Conservation (phyloP, 2,329 filamentous ascomycete genomes). For the Setomelanomma holmii region DNA sequence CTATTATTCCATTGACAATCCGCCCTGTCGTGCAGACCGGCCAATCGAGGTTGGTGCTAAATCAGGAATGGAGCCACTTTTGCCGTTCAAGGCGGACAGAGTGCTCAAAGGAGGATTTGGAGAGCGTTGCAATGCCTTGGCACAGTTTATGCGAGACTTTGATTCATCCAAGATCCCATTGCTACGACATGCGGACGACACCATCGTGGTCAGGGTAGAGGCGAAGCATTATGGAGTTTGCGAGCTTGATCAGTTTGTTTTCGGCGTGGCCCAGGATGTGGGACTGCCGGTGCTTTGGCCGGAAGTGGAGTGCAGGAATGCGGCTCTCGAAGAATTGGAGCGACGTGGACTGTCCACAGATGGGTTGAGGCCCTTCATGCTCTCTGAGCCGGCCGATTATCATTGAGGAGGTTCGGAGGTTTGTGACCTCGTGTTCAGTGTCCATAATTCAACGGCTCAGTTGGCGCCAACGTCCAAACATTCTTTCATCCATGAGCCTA, state of each 20-base stretch:
- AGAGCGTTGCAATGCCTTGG: background rate
- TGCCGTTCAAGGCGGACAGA: slow-evolving; percentile 19
- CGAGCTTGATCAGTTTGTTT: slow-evolving; percentile 17
- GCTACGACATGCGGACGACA: background rate
- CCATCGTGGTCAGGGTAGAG: slow-evolving; percentile 19
- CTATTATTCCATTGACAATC: background rate
- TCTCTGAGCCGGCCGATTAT: background rate
- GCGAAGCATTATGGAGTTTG: slow-evolving; percentile 1
- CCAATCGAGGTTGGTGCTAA: slow-evolving; percentile 17
- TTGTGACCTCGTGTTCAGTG: background rate
- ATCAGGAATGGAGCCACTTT: slow-evolving; percentile 2
- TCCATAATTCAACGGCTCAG: background rate
- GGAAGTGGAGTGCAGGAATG: background rate
- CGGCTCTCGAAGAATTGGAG: background rate
- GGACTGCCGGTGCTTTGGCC: slow-evolving; percentile 7
- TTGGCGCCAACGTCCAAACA: slow-evolving; percentile 11
- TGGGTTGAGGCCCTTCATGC: background rate
- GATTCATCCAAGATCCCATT: background rate
- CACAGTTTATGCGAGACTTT: slow-evolving; percentile 1
- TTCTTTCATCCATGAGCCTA: slow-evolving; percentile 40
- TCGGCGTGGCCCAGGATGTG: slow-evolving; percentile 2
- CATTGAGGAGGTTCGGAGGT: background rate
- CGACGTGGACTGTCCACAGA: background rate
- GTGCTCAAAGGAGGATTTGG: slow-evolving; percentile 5
- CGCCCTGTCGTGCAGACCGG: background rate